Conservation (phyloP, 2,329 filamentous ascomycete species). For the Botrytis aclada region DNA sequence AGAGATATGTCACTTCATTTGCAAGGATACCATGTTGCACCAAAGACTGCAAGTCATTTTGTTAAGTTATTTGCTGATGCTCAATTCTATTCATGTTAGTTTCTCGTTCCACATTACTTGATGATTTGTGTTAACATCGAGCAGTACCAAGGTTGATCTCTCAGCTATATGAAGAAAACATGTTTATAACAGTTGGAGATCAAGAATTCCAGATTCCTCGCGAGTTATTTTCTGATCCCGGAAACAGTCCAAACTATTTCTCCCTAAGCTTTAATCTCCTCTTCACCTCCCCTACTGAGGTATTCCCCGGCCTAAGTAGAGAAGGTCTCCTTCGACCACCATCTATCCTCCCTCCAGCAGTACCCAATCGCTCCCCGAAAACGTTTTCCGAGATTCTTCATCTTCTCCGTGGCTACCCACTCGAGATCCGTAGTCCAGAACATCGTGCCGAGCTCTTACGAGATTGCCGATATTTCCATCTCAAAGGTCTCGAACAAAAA, state of each 20-base stretch:
- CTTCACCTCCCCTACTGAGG: slow-evolving; percentile 74
- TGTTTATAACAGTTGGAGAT: slow-evolving; percentile 87
- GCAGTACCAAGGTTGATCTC: slow-evolving; percentile 83
- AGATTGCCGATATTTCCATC: slow-evolving; percentile 89
- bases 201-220: slow-evolving; percentile 86
- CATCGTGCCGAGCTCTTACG: slow-evolving; percentile 76
- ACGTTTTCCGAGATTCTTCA: slow-evolving; percentile 80
- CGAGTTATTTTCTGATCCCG: slow-evolving; percentile 78
- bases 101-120: neutral
- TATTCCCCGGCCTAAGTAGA: slow-evolving; percentile 82
- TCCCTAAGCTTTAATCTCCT: slow-evolving; percentile 85
- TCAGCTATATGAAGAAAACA: slow-evolving; percentile 85
- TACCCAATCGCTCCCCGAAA: slow-evolving; percentile 78
- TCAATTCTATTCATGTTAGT: slow-evolving; percentile 83
- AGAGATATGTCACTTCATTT: slow-evolving; percentile 85
- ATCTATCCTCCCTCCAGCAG: slow-evolving; percentile 76
- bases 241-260: slow-evolving; percentile 95
- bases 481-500: slow-evolving; percentile 86
- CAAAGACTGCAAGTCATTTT: slow-evolving; percentile 79
- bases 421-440: slow-evolving; percentile 70
- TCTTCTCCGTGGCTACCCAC: slow-evolving; percentile 76
- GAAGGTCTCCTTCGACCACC: slow-evolving; percentile 79
- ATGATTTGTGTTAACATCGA: slow-evolving; percentile 22
- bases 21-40: slow-evolving; percentile 85
- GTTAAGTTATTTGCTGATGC: slow-evolving; percentile 92